A percentile compares a stretch with the other conserved stretches of the same genome.
These are phyloP conservation scores for Prillingera fragicola DNA, from an alignment of 1,284 basidiomycete species.

Conservation along the genomic window DNA sequence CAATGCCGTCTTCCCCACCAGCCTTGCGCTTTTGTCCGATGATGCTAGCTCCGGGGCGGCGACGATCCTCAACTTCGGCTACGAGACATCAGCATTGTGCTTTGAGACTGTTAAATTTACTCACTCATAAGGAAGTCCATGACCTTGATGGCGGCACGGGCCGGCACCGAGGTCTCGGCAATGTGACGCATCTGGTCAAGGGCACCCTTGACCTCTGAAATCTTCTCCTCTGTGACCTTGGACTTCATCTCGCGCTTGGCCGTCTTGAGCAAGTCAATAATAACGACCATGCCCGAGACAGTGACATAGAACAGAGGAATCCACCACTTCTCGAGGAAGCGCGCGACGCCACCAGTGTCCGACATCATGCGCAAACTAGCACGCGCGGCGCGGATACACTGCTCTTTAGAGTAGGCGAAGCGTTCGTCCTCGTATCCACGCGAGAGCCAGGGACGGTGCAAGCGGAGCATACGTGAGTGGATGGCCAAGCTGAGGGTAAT, in stretches of 20 bases:
- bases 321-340: constrained; percentile 50
- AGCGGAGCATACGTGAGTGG: constrained; percentile 46
- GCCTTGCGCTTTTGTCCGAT: constrained; percentile 42
- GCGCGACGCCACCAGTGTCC: constrained; percentile 37
- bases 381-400: constrained; percentile 48
- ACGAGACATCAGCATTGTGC: neutral
- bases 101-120: constrained; percentile 8
- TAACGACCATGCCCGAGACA: constrained; percentile 45
- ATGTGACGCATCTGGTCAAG: constrained; percentile 44
- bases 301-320: constrained; percentile 46
- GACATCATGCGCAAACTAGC: constrained; percentile 47
- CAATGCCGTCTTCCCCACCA: constrained; percentile 18
- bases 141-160: constrained; percentile 46
- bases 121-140: constrained; percentile 46
- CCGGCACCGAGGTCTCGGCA: constrained; percentile 44
- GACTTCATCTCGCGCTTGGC: constrained; percentile 37
- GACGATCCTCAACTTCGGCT: constrained; percentile 46
- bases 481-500: constrained; percentile 47
- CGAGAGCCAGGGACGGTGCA: constrained; percentile 47
- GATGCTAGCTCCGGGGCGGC: constrained; percentile 27
- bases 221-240: constrained; percentile 41
- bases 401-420: constrained; percentile 48
- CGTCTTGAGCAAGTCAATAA: constrained; percentile 48
- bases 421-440: constrained; percentile 44
- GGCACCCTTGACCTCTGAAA: constrained; percentile 42